These are phyloP conservation scores for Diaporthe eres DNA, from an alignment of 2,329 filamentous ascomycete species.

Conservation along the genomic window DNA sequence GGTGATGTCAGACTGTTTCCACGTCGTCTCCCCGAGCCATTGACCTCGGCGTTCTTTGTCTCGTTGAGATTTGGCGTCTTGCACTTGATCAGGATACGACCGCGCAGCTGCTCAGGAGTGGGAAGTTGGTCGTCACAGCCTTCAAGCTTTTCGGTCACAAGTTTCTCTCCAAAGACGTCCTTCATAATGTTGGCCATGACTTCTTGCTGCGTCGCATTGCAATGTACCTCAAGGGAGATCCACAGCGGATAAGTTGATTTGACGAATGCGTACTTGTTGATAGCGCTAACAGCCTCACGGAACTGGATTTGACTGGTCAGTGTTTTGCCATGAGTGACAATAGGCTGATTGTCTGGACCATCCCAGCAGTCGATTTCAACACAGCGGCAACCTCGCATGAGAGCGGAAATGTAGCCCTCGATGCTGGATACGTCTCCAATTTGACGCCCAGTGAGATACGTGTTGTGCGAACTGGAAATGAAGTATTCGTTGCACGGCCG, in stretches of 20 bases:
- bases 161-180: slow-evolving; percentile 83
- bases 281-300: slow-evolving; percentile 90
- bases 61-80: slow-evolving; percentile 79
- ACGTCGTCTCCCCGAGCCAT: slow-evolving; percentile 64
- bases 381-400: slow-evolving; percentile 92
- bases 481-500: slow-evolving; percentile 96
- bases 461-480: slow-evolving; percentile 99
- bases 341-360: slow-evolving; percentile 86
- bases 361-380: slow-evolving; percentile 99
- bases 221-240: slow-evolving; percentile 96
- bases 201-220: slow-evolving; percentile 84
- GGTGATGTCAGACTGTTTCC: slow-evolving; percentile 85
- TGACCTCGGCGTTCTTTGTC: slow-evolving; percentile 53
- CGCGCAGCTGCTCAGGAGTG: slow-evolving; percentile 86
- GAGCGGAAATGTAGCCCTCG: slow-evolving; percentile 92
- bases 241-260: slow-evolving; percentile 91
- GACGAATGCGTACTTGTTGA: slow-evolving; percentile 94
- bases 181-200: slow-evolving; percentile 93
- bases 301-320: slow-evolving; percentile 92
- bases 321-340: slow-evolving; percentile 92
- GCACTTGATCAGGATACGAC: slow-evolving; percentile 92
- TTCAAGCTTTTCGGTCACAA: slow-evolving; percentile 83
- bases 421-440: slow-evolving; percentile 91
- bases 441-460: slow-evolving; percentile 92
- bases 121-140: slow-evolving; percentile 79